phyloP scores from a whole-genome alignment of 2,329 filamentous ascomycete species.

The Microsporum canis region DNA sequence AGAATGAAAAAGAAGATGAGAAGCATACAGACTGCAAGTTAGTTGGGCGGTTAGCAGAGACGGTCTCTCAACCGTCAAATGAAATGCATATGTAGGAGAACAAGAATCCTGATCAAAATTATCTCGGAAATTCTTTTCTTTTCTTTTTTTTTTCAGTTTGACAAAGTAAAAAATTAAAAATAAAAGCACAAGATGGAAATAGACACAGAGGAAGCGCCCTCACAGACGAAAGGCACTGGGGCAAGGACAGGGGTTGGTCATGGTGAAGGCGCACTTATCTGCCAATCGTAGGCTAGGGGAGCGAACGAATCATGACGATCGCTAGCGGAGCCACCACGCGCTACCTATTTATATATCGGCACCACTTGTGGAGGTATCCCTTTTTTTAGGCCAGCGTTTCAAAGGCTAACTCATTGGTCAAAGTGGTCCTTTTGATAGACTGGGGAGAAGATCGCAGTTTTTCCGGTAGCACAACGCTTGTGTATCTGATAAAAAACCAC shows the following conservation, averaged over 20 bases:
- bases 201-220: constrained; percentile 2
- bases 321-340: constrained; percentile 1
- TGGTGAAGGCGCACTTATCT: neutral
- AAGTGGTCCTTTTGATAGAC: neutral
- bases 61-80: constrained; percentile 1
- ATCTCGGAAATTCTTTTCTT: constrained; percentile 1
- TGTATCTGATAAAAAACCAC: neutral
- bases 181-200: constrained; percentile 2
- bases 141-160: neutral
- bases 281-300: neutral
- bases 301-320: neutral
- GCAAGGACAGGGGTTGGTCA: constrained; percentile 9
- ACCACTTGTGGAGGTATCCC: neutral
- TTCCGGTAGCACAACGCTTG: neutral
- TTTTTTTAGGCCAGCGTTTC: neutral
- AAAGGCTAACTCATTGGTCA: neutral
- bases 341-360: constrained; percentile 1
- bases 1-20: neutral
- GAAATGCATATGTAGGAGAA: neutral
- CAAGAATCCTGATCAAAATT: neutral
- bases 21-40: neutral
- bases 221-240: neutral
- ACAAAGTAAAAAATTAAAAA: constrained; percentile 3
- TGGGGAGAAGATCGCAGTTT: neutral
- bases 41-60: neutral